These are phyloP conservation scores for Gaertneriomyces semiglobifer DNA, from an alignment of 192 early-diverging fungal species.

Conservation along the genomic window DNA sequence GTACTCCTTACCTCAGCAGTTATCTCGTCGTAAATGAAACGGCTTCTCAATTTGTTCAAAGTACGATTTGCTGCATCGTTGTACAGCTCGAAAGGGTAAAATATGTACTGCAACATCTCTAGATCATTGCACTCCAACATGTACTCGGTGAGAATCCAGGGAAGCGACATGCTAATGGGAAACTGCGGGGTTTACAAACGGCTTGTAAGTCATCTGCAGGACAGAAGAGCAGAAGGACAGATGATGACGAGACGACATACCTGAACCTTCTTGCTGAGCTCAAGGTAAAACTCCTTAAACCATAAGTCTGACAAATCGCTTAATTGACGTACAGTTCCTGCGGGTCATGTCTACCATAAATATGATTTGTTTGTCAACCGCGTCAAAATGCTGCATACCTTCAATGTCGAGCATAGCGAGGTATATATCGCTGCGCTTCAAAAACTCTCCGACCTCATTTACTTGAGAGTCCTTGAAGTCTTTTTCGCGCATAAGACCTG, in stretches of 20 bases:
- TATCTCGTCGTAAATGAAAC: conserved; percentile 55
- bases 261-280: conserved; percentile 50
- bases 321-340: conserved; percentile 30
- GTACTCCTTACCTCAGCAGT: conserved; percentile 43
- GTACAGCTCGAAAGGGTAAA: conserved; percentile 52
- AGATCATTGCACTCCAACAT: conserved; percentile 39
- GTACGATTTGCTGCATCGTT: conserved; percentile 45
- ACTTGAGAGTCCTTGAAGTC: conserved; percentile 51
- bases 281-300: conserved; percentile 60
- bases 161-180: conserved; percentile 53
- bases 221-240: too few species aligned
- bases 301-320: conserved; percentile 47
- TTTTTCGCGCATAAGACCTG: conserved; percentile 48
- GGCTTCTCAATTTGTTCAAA: conserved; percentile 36
- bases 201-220: background rate
- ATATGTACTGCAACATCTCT: conserved; percentile 42
- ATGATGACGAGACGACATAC: conserved; percentile 15
- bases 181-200: conserved; percentile 29
- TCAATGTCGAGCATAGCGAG: conserved; percentile 39
- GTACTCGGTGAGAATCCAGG: conserved; percentile 52
- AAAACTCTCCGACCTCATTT: conserved; percentile 37
- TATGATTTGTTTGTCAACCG: background rate
- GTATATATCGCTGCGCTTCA: conserved; percentile 23
- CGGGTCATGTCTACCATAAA: background rate
- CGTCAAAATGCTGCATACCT: conserved; percentile 24